Evolutionary conservation across 495 filamentous ascomycete species (phyloP).

Genomic region (Penicillium arizonense): DNA sequence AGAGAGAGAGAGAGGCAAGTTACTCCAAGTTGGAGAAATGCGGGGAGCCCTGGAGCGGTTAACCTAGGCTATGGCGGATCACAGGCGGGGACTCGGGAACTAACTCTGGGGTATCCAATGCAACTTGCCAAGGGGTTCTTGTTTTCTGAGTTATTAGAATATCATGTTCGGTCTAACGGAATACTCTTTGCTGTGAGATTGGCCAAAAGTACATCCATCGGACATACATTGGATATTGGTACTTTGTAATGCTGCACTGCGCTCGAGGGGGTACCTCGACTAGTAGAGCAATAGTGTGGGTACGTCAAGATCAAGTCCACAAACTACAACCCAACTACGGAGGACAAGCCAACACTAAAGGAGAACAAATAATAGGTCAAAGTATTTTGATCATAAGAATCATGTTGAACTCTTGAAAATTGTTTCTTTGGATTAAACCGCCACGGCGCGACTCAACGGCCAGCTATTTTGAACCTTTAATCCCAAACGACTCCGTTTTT

Average conservation of each 20-base stretch:
- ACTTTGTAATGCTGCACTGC: not conserved
- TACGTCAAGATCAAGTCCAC: too few relatives aligned
- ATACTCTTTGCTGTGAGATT: not conserved
- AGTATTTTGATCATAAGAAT: conserved; percentile 28
- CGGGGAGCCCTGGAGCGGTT: conserved; percentile 16
- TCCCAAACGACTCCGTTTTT: conserved; percentile 45
- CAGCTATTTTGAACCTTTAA: conserved; percentile 50
- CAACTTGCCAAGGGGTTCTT: too few relatives aligned
- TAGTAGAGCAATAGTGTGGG: too few relatives aligned
- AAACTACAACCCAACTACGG: not conserved
- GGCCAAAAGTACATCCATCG: too few relatives aligned
- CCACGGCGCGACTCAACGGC: conserved; percentile 48
- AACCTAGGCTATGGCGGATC: conserved; percentile 21
- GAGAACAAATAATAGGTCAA: conserved; percentile 13
- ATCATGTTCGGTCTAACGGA: not conserved
- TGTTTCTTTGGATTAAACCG: conserved; percentile 50
- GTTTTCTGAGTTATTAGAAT: too few relatives aligned
- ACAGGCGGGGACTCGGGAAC: conserved; percentile 12
- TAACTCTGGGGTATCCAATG: not conserved
- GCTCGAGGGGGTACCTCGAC: too few relatives aligned
- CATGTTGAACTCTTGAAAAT: conserved; percentile 43
- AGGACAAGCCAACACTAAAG: not conserved
- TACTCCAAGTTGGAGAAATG: conserved; percentile 21
- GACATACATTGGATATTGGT: too few relatives aligned
- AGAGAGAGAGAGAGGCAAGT: too few relatives aligned